Conservation (phyloP, 2,329 filamentous ascomycete species). For the Pyricularia pennisetigena region DNA sequence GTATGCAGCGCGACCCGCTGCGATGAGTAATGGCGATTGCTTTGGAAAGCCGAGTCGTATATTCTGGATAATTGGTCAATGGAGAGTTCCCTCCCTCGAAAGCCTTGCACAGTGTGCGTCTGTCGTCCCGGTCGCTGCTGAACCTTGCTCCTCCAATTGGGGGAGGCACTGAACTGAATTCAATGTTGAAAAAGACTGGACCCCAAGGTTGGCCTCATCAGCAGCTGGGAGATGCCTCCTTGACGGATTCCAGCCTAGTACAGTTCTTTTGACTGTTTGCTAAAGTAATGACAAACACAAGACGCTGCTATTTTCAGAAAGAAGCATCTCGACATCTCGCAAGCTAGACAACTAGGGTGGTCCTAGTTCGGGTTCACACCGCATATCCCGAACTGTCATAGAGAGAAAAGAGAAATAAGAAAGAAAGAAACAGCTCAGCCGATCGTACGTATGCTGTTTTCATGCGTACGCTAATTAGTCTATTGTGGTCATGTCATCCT, state of each 20-base stretch:
- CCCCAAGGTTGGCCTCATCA: background rate
- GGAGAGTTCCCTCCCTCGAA: background rate
- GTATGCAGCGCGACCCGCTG: background rate
- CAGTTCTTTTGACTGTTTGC: background rate
- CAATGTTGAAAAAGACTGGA: no score
- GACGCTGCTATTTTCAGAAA: background rate
- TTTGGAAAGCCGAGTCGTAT: background rate
- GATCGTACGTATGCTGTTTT: background rate
- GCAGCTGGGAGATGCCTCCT: background rate
- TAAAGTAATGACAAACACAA: background rate
- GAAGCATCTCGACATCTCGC: background rate
- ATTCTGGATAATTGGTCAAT: slow-evolving; percentile 1
- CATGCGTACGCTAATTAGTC: background rate
- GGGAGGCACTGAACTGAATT: background rate
- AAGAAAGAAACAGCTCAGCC: background rate
- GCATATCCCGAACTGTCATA: background rate
- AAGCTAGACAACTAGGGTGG: background rate
- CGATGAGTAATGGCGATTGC: background rate
- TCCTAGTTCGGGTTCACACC: background rate
- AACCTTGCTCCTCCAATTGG: background rate
- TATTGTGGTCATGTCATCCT: background rate
- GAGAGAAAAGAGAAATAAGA: background rate
- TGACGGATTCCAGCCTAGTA: background rate
- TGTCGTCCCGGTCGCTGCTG: background rate
- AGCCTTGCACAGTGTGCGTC: background rate